Percentiles rank a stretch among this genome's conserved stretches.
These are phyloP conservation scores for Salvia hispanica DNA, from an alignment of 257 asterid genomes.

Conservation along the genomic window DNA sequence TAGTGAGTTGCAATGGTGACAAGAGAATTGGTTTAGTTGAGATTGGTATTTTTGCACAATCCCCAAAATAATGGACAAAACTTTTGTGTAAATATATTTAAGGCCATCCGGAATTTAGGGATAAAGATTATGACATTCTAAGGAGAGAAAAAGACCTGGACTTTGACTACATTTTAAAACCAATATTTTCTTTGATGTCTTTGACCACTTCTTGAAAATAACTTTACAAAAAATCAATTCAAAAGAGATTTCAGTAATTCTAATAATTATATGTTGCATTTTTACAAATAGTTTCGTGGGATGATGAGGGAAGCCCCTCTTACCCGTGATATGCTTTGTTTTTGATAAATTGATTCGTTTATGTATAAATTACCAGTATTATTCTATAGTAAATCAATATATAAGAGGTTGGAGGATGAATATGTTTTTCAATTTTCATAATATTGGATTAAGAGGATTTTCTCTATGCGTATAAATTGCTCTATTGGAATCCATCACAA, in stretches of 20 bases:
- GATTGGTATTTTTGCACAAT: constrained; percentile 64
- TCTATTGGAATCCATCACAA: too few species aligned
- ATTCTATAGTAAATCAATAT: too few species aligned
- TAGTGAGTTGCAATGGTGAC: too few species aligned
- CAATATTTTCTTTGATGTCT: constrained; percentile 16
- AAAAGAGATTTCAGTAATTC: background rate
- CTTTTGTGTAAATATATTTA: constrained; percentile 30
- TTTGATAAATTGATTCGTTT: too few species aligned
- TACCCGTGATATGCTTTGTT: too few species aligned
- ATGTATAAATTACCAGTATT: too few species aligned
- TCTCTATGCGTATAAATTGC: too few species aligned
- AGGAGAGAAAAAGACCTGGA: constrained; percentile 29
- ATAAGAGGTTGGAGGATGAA: too few species aligned
- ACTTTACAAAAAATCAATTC: background rate
- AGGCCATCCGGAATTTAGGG: constrained; percentile 81
- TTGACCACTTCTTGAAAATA: constrained; percentile 32
- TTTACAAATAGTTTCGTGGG: background rate
- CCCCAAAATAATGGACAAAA: constrained; percentile 52
- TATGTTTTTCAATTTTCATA: too few species aligned
- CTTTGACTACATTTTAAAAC: constrained; percentile 45
- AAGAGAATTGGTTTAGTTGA: too few species aligned
- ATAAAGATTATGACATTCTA: constrained; percentile 35
- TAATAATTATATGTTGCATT: background rate
- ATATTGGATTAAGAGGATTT: too few species aligned
- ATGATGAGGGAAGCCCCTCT: too few species aligned